Evolutionary conservation across 73 alveolate species (phyloP).

Genomic region (Diophrys sp.): DNA sequence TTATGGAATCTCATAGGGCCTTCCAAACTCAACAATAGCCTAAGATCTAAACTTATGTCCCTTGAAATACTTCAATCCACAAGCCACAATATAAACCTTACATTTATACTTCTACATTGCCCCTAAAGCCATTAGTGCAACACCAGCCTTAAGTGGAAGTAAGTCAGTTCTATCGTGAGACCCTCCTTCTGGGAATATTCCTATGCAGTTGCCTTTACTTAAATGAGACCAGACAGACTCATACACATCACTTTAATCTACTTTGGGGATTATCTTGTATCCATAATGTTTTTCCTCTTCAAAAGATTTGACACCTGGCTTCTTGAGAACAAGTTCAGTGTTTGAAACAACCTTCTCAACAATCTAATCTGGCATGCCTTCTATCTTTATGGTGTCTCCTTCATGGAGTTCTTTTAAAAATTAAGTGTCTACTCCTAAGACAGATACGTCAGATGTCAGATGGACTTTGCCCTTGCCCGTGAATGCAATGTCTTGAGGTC

Average conservation of each 20-base stretch:
- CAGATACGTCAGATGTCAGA: slow-evolving; percentile 1
- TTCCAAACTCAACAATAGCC: slow-evolving; percentile 87
- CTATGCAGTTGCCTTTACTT: slow-evolving; percentile 82
- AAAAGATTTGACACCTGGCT: slow-evolving; percentile 26
- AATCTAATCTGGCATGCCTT: slow-evolving; percentile 38
- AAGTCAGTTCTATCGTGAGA: slow-evolving; percentile 93
- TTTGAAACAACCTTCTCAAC: slow-evolving; percentile 42
- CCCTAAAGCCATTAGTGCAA: slow-evolving; percentile 92
- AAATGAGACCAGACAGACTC: slow-evolving; percentile 80
- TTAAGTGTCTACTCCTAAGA: slow-evolving; percentile 36
- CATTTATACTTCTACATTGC: slow-evolving; percentile 87
- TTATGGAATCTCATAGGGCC: slow-evolving; percentile 84
- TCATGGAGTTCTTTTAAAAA: slow-evolving; percentile 38
- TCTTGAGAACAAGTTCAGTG: slow-evolving; percentile 33
- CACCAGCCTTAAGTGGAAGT: slow-evolving; percentile 94
- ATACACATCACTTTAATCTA: slow-evolving; percentile 89
- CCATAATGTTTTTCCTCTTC: slow-evolving; percentile 34
- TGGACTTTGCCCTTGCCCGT: slow-evolving; percentile 44
- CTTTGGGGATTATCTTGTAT: slow-evolving; percentile 84
- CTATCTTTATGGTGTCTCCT: slow-evolving; percentile 37
- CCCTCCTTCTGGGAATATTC: slow-evolving; percentile 98
- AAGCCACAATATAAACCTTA: slow-evolving; percentile 77
- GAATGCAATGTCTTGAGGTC: slow-evolving; percentile 56
- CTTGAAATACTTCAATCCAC: slow-evolving; percentile 91
- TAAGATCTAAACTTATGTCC: slow-evolving; percentile 92